A percentile compares a stretch with the other conserved stretches of the same genome.
Conservation (phyloP, 1,284 basidiomycete species). For the Pascua sp. region DNA sequence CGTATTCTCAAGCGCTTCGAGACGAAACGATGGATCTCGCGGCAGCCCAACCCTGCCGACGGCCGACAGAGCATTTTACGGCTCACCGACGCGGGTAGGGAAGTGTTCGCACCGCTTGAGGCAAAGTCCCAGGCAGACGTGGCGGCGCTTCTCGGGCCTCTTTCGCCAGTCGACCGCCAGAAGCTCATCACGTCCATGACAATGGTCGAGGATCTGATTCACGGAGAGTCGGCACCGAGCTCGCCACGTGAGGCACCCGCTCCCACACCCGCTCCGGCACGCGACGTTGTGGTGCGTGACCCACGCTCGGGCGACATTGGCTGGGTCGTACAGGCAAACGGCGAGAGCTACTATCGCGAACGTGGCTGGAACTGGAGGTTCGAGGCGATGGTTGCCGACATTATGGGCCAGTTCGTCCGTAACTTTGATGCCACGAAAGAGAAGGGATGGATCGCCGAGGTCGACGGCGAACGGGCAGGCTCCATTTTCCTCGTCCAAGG, state of each 20-base stretch:
- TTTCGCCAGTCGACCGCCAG: neutral
- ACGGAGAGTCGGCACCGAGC: neutral
- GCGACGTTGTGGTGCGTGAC: slow-evolving; percentile 4
- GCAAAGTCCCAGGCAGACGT: slow-evolving; percentile 1
- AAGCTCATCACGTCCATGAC: slow-evolving; percentile 5
- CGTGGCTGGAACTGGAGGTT: slow-evolving; percentile 6
- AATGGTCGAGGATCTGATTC: slow-evolving; percentile 7
- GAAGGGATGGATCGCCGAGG: slow-evolving; percentile 13
- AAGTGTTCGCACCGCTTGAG: slow-evolving; percentile 7
- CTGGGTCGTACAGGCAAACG: slow-evolving; percentile 13
- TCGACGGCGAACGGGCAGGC: slow-evolving; percentile 11
- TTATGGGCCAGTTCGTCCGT: neutral
- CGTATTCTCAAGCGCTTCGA: slow-evolving; percentile 20
- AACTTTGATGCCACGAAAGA: slow-evolving; percentile 1
- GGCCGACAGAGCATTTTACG: slow-evolving; percentile 11
- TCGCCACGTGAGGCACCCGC: neutral
- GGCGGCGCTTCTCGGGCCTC: neutral
- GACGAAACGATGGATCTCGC: slow-evolving; percentile 4
- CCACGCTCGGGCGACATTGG: slow-evolving; percentile 14
- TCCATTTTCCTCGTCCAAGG: slow-evolving; percentile 8
- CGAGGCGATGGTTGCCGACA: slow-evolving; percentile 10
- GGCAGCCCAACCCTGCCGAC: slow-evolving; percentile 6
- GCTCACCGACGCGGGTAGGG: neutral
- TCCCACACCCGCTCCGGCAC: neutral
- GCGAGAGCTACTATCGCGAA: slow-evolving; percentile 10